Evolutionary conservation across 345 rosid species (phyloP).

Genomic region (Boechera retrofracta): DNA sequence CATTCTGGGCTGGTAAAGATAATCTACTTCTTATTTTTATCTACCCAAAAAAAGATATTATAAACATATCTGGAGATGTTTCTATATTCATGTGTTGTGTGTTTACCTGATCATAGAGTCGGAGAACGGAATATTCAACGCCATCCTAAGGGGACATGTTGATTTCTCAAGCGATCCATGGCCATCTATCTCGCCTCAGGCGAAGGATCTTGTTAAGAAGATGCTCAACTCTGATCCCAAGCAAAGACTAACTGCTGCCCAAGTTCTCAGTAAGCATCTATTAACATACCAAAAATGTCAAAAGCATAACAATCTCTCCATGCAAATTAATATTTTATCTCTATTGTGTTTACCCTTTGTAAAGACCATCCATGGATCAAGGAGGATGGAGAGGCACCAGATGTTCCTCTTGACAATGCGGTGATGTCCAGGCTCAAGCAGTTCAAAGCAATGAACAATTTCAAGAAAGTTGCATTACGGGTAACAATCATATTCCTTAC

Average conservation of each 20-base stretch:
- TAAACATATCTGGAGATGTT: conserved; percentile 1
- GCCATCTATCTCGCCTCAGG: conserved; percentile 64
- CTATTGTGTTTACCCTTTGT: not conserved
- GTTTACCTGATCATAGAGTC: conserved; percentile 49
- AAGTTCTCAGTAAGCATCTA: conserved; percentile 59
- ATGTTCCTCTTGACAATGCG: conserved; percentile 82
- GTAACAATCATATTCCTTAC: conserved; percentile 43
- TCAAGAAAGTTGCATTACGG: conserved; percentile 82
- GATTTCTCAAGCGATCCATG: conserved; percentile 71
- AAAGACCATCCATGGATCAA: conserved; percentile 79
- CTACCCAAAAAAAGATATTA: not conserved
- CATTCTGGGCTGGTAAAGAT: conserved; percentile 74
- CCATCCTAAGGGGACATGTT: conserved; percentile 56
- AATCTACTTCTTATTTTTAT: not conserved
- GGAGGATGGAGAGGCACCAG: conserved; percentile 87
- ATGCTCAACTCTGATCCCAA: conserved; percentile 69
- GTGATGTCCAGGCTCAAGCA: conserved; percentile 77
- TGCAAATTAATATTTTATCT: not conserved
- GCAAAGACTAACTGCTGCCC: conserved; percentile 61
- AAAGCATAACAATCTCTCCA: conserved; percentile 22
- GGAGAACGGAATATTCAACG: conserved; percentile 69
- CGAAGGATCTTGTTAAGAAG: conserved; percentile 65
- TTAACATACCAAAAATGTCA: conserved; percentile 6
- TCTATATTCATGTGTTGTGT: conserved; percentile 10
- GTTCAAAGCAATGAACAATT: conserved; percentile 78